Base-by-base conservation (phyloP, 768 basidiomycete species). In the Kockovaella imperatae region DNA sequence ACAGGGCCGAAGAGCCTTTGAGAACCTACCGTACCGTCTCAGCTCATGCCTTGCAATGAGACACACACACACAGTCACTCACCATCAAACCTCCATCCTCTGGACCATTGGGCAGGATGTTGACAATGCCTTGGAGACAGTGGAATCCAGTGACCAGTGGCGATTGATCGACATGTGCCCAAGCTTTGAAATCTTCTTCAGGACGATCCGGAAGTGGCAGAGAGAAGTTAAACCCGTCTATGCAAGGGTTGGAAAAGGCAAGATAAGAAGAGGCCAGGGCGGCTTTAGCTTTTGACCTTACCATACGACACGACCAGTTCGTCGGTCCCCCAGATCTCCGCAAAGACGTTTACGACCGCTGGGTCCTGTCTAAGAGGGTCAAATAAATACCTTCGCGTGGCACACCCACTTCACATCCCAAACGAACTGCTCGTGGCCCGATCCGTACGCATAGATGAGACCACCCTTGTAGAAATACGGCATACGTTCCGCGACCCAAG, bases 81-180 rank as follows among this genome's bases (percentile, higher is more conserved):
- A n/a, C 54, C 35, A 60, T 24, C 5, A 69, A 40, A 1, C 67
- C 67, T n/a, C 67, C 67, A 41, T 68, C 67, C 8, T 66, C 39
- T 10, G 55, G 54, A 15, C 64, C 67, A 35, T 56, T 56, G 8
- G 52, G 50, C 4, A 42, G 23, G 25, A 67, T 43, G 42, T 67
- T 67, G 42, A 54, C 55, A 24, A 67, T 53, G 21, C 64, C 61
- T 32, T 60, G 55, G 2, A 54, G 35, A 38, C 48, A 53, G 23
- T 45, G 41, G 2, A 53, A 23, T 3, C 18, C n/a, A 24, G 5
- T 43, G 15, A 42, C 35, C 15, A 51, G 26, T 2, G 51, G 52
- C n/a, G 52, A 49, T 38, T 62, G 60, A 34, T 62, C 60, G 38
- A 62, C 60, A 31, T 62, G 60, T 3, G 60, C 53, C 56, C 56